Conservation (phyloP, 495 filamentous ascomycete species). For the Xylaria acuta region DNA sequence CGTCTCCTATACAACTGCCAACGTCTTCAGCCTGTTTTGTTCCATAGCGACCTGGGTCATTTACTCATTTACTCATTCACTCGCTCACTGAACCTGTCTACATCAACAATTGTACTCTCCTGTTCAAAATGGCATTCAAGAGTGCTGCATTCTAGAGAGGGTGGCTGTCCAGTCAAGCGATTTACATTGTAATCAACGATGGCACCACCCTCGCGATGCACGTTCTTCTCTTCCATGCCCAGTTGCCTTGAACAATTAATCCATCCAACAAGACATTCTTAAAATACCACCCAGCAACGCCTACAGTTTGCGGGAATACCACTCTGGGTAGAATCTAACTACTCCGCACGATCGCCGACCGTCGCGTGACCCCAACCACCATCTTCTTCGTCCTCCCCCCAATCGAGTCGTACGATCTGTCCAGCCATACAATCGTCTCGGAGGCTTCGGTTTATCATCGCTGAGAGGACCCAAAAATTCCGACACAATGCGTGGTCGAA, state of each 20-base stretch:
- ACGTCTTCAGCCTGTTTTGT: slow-evolving; percentile 10
- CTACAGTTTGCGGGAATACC: slow-evolving; percentile 11
- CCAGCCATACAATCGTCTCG: slow-evolving; percentile 9
- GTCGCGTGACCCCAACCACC: slow-evolving; percentile 32
- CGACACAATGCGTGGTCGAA: slow-evolving; percentile 44
- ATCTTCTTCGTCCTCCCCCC: slow-evolving; percentile 12
- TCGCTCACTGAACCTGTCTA: neutral
- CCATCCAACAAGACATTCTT: neutral
- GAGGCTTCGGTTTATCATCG: neutral
- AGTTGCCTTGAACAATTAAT: slow-evolving; percentile 31
- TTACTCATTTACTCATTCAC: neutral
- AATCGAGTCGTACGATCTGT: slow-evolving; percentile 14
- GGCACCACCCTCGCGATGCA: slow-evolving; percentile 57
- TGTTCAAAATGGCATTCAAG: slow-evolving; percentile 45
- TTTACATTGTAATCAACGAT: slow-evolving; percentile 43
- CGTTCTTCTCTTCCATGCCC: slow-evolving; percentile 24
- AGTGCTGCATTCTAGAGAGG: slow-evolving; percentile 59
- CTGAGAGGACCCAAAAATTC: neutral
- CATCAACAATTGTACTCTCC: neutral
- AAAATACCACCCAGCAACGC: slow-evolving; percentile 6
- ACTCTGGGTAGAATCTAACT: slow-evolving; percentile 15
- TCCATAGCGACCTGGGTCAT: neutral
- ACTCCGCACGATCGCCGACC: slow-evolving; percentile 24
- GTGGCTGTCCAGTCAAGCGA: slow-evolving; percentile 52
- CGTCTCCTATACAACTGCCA: neutral